phyloP scores from a whole-genome alignment of 495 filamentous ascomycete species.

The Chaetomium tenue region DNA sequence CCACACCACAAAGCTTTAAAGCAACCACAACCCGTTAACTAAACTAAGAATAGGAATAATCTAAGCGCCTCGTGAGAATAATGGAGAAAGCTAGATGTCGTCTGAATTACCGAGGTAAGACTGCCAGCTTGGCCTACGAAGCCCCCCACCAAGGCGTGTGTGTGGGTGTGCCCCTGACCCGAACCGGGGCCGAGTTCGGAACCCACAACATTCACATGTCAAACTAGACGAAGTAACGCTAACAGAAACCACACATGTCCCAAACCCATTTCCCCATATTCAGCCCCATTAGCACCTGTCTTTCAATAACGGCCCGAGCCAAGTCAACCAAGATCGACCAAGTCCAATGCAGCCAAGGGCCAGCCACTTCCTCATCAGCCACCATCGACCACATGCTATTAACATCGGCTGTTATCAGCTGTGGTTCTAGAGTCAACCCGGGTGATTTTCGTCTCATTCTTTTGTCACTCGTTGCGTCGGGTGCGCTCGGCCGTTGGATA shows the following conservation, averaged over 20 bases:
- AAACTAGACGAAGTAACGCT: not conserved
- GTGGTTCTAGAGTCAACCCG: not conserved
- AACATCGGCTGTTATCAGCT: not conserved
- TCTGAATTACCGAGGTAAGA: no score
- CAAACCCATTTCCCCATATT: not conserved
- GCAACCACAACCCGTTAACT: no score
- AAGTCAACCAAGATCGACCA: not conserved
- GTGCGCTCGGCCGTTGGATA: slow-evolving; percentile 7
- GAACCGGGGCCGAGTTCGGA: slow-evolving; percentile 11
- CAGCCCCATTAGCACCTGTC: not conserved
- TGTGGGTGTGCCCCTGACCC: no score
- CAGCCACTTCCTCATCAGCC: not conserved
- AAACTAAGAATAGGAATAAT: no score
- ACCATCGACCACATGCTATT: not conserved
- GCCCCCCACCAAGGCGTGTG: no score
- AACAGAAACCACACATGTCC: not conserved
- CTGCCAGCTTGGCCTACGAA: no score
- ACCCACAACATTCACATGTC: slow-evolving; percentile 1
- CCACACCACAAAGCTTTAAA: no score
- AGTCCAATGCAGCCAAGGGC: not conserved
- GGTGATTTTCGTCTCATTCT: slow-evolving; percentile 10
- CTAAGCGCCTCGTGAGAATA: no score
- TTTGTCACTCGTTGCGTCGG: not conserved
- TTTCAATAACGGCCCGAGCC: no score
- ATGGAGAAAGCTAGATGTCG: no score